A percentile compares a stretch with the other conserved stretches of the same genome.
Evolutionary conservation across 2,329 filamentous ascomycete genomes (phyloP).

Genomic region (Tolypocladium tropicale): DNA sequence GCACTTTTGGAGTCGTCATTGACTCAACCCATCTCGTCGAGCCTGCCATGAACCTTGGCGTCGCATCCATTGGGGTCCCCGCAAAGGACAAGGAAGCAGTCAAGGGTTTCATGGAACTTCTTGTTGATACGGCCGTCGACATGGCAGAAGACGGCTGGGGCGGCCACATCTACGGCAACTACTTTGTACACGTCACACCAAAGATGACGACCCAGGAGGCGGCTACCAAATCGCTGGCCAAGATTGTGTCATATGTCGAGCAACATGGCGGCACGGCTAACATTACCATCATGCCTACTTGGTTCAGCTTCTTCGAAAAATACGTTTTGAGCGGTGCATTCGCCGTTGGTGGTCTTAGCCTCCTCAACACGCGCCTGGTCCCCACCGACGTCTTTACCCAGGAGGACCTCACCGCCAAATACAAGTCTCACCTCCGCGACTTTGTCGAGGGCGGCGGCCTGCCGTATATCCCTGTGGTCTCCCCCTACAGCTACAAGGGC

Average conservation of each 20-base stretch:
- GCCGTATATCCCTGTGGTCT: constrained; percentile 7
- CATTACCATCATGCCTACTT: constrained; percentile 2
- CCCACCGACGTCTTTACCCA: constrained; percentile 3
- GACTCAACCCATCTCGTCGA: constrained; percentile 21
- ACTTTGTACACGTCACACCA: constrained; percentile 5
- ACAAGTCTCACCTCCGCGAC: constrained; percentile 5
- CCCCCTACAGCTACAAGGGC: constrained; percentile 1
- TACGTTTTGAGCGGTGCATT: constrained; percentile 3
- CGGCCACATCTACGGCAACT: constrained; percentile 9
- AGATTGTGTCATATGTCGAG: background rate
- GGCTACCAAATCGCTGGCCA: constrained; percentile 1
- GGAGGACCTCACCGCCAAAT: background rate
- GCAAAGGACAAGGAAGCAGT: background rate
- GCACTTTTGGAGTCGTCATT: constrained; percentile 30
- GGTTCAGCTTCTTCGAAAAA: constrained; percentile 6
- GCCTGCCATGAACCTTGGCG: background rate
- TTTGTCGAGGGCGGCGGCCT: constrained; percentile 3
- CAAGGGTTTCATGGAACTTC: constrained; percentile 3
- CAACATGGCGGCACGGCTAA: constrained; percentile 3
- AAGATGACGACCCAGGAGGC: background rate
- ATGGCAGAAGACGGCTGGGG: constrained; percentile 9
- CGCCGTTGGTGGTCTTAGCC: constrained; percentile 5
- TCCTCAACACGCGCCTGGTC: constrained; percentile 7
- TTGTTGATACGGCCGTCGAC: constrained; percentile 7
- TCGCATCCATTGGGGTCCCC: constrained; percentile 2